Evolutionary conservation across 768 basidiomycete species (phyloP).

Genomic region (Xanthoconium purpureum): DNA sequence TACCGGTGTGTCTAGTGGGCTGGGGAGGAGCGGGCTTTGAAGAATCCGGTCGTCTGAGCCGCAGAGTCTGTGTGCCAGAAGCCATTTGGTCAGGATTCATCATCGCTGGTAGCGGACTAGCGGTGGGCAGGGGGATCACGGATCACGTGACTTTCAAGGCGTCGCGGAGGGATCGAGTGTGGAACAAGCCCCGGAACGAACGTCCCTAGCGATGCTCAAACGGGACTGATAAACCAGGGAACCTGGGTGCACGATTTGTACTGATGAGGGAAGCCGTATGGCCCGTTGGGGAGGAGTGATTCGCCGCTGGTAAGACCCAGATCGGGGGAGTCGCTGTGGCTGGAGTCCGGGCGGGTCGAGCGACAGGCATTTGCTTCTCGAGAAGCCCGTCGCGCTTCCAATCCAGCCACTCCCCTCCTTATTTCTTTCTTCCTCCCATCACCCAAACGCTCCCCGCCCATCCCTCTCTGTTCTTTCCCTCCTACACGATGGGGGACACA

Average conservation of each 20-base stretch:
- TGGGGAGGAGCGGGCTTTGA: conserved; percentile 25
- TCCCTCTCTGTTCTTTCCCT: conserved; percentile 13
- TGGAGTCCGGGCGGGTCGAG: conserved; percentile 12
- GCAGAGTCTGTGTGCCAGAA: conserved; percentile 47
- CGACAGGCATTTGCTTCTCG: conserved; percentile 27
- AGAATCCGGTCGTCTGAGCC: conserved; percentile 45
- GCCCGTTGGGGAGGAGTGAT: conserved; percentile 21
- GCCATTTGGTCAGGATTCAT: conserved; percentile 29
- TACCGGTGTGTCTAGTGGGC: conserved; percentile 54
- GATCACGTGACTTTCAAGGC: conserved; percentile 12
- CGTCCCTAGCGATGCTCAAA: background rate
- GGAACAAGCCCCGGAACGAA: background rate
- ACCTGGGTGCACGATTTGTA: background rate
- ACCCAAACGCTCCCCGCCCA: conserved; percentile 7
- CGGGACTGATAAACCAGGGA: background rate
- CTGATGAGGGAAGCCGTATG: conserved; percentile 10
- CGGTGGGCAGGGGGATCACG: too few species aligned
- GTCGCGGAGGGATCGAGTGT: conserved; percentile 5
- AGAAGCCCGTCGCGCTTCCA: conserved; percentile 30
- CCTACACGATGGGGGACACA: conserved; percentile 40
- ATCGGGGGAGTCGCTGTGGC: conserved; percentile 32
- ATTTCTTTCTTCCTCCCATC: conserved; percentile 26
- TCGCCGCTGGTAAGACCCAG: conserved; percentile 27
- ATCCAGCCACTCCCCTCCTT: conserved; percentile 21
- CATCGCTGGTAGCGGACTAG: too few species aligned